Evolutionary conservation across 1,284 basidiomycete species (phyloP), one percentile per base, ranked within the genome.

Genomic region (Melampsora americana): DNA sequence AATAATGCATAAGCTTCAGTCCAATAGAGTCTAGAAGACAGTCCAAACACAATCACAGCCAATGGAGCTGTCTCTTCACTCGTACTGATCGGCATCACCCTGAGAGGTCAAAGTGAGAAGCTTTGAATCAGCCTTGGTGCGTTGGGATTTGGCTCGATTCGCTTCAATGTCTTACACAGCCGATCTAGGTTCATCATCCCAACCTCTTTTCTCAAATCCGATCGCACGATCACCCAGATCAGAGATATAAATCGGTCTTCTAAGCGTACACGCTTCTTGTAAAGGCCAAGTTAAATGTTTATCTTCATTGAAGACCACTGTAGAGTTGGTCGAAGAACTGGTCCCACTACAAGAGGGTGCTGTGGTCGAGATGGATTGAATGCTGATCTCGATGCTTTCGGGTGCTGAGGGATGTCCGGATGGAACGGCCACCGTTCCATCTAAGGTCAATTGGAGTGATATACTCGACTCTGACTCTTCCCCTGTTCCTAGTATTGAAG

Each of bases 1-100:
- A 74, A 74, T 30, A 74, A 56, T 5, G 71, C 71, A 64, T 74
- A 74, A 14, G 65, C 53, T 66, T 74, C 71, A 50, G 71, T 66
- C 71, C 71, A 74, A 42, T 74, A 66, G 35, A 74, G 59, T 65
- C 71, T 56, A 18, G 71, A 64, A 60, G 71, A 74, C 20, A 74
- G 65, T 28, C 71, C 71, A 46, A 74, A 74, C n/a, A 74, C 71
- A n/a, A 74, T 67, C 23, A 74, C 71, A 7, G 62, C 71, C 16
- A 74, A 50, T 28, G 71, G 71, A 20, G 64, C 23, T 30, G 64
- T 48, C 42, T 74, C 71, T 20, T 74, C 71, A 50, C 64, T 74
- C 28, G 50, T 74, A 39, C 71, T 66, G n/a, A 74, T 50, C 28
- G 71, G 64, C 71, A 74, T 74, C 0, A 74, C 71, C 20, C 71